Conservation (phyloP, 2,329 filamentous ascomycete genomes). For the Pezicula carpinea region DNA sequence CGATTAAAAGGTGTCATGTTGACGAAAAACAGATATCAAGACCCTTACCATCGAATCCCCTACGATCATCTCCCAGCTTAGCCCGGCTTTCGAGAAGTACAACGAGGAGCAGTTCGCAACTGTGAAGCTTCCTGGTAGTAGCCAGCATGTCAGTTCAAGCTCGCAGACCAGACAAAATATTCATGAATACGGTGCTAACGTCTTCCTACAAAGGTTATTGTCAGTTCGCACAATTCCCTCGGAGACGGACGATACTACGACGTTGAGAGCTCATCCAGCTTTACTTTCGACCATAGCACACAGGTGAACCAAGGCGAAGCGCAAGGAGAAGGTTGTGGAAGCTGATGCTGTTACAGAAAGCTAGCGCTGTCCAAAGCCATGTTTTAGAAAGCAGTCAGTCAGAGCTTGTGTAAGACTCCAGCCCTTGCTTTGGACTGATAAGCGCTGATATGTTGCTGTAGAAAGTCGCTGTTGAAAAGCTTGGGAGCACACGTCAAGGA, state of each 20-base stretch:
- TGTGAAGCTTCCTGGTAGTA: constrained; percentile 83
- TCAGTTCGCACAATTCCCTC: constrained; percentile 82
- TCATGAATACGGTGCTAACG: constrained; percentile 10
- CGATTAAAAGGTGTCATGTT: constrained; percentile 7
- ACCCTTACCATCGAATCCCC: constrained; percentile 68
- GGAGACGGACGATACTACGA: constrained; percentile 85
- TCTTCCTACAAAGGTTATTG: constrained; percentile 52
- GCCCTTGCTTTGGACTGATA: neutral
- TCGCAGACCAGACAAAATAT: neutral
- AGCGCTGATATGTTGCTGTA: constrained; percentile 31
- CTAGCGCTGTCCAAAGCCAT: constrained; percentile 76
- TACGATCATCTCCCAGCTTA: constrained; percentile 64
- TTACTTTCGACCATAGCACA: constrained; percentile 78
- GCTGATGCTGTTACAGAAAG: constrained; percentile 54
- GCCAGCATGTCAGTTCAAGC: constrained; percentile 57
- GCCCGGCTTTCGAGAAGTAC: constrained; percentile 86
- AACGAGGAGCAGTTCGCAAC: constrained; percentile 92
- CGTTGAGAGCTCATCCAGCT: constrained; percentile 80
- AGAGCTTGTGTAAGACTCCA: constrained; percentile 67
- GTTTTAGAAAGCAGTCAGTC: constrained; percentile 70
- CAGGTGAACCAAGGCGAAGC: constrained; percentile 47
- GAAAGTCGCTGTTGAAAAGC: constrained; percentile 78
- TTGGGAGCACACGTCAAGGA: constrained; percentile 74
- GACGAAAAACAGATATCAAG: constrained; percentile 70
- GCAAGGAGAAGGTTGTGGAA: neutral